These are phyloP conservation scores for Lactarius tabidus DNA, from an alignment of 768 basidiomycete species.

Conservation along the genomic window DNA sequence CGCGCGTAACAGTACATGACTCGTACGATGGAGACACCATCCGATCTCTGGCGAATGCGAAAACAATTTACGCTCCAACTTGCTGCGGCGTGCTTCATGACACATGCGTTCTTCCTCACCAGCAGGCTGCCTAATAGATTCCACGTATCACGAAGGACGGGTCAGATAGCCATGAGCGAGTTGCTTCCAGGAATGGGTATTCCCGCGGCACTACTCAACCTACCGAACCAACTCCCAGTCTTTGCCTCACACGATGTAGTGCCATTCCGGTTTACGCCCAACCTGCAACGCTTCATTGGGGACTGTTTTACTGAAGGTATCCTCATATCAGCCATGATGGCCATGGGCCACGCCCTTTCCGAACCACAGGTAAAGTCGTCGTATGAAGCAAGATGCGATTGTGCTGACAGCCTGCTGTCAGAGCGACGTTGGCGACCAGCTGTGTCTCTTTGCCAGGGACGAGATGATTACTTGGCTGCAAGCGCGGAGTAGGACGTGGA, in stretches of 20 bases:
- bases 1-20: constrained; percentile 72
- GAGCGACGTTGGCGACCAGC: constrained; percentile 90
- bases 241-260: constrained; percentile 82
- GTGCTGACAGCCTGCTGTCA: constrained; percentile 32
- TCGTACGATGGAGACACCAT: constrained; percentile 74
- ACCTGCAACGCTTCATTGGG: constrained; percentile 90
- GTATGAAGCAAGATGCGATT: background rate
- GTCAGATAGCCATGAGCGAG: constrained; percentile 90
- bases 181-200: constrained; percentile 66
- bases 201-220: constrained; percentile 26
- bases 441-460: constrained; percentile 89
- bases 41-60: constrained; percentile 93
- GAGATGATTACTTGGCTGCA: constrained; percentile 81
- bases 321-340: constrained; percentile 81
- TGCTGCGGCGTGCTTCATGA: constrained; percentile 88
- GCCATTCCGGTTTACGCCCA: constrained; percentile 96
- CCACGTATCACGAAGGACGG: constrained; percentile 85
- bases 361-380: constrained; percentile 69
- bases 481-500: constrained; percentile 51
- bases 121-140: constrained; percentile 82
- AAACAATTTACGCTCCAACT: constrained; percentile 94
- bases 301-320: constrained; percentile 88
- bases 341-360: constrained; percentile 85
- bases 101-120: constrained; percentile 78
- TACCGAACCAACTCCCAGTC: constrained; percentile 45